These are phyloP conservation scores for Sporothrix globosa DNA, from an alignment of 2,329 filamentous ascomycete genomes.

Conservation along the genomic window DNA sequence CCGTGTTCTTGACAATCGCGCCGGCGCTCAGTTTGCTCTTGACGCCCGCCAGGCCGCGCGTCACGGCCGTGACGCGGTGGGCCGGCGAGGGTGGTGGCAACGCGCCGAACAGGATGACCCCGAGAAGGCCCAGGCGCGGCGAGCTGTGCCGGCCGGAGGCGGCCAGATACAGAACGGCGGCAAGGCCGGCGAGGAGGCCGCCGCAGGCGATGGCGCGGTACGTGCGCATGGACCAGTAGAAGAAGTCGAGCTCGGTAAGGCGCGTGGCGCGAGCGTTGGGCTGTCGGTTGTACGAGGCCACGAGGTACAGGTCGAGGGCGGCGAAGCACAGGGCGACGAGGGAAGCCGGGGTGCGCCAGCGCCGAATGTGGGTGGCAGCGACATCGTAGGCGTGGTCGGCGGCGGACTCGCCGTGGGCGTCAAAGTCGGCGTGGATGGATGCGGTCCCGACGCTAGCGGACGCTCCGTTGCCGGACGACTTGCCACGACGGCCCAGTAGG, in stretches of 20 bases:
- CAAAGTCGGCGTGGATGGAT: background rate
- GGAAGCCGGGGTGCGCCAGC: slow-evolving; percentile 72
- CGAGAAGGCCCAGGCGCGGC: slow-evolving; percentile 25
- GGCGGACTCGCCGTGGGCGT: slow-evolving; percentile 10
- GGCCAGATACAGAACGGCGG: slow-evolving; percentile 70
- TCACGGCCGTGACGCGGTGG: slow-evolving; percentile 66
- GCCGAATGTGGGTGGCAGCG: slow-evolving; percentile 27
- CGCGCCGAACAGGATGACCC: slow-evolving; percentile 49
- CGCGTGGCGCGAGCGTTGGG: slow-evolving; percentile 65
- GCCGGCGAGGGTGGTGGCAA: slow-evolving; percentile 62
- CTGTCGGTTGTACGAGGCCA: slow-evolving; percentile 67
- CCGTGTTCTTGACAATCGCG: slow-evolving; percentile 78
- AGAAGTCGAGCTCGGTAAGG: slow-evolving; percentile 66
- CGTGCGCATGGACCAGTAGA: slow-evolving; percentile 70
- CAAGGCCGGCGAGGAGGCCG: slow-evolving; percentile 65
- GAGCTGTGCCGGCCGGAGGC: slow-evolving; percentile 66
- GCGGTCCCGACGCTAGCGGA: background rate
- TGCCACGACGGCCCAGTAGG: slow-evolving; percentile 65
- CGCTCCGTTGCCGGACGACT: slow-evolving; percentile 37
- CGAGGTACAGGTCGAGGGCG: slow-evolving; percentile 66
- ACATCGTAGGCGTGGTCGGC: slow-evolving; percentile 31
- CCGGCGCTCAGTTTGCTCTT: slow-evolving; percentile 71
- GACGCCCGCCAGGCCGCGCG: slow-evolving; percentile 60
- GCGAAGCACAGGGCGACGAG: slow-evolving; percentile 63
- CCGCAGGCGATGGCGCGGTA: slow-evolving; percentile 68